phyloP scores from a whole-genome alignment of 2,329 filamentous ascomycete genomes.

The Ambrosiella xylebori region DNA sequence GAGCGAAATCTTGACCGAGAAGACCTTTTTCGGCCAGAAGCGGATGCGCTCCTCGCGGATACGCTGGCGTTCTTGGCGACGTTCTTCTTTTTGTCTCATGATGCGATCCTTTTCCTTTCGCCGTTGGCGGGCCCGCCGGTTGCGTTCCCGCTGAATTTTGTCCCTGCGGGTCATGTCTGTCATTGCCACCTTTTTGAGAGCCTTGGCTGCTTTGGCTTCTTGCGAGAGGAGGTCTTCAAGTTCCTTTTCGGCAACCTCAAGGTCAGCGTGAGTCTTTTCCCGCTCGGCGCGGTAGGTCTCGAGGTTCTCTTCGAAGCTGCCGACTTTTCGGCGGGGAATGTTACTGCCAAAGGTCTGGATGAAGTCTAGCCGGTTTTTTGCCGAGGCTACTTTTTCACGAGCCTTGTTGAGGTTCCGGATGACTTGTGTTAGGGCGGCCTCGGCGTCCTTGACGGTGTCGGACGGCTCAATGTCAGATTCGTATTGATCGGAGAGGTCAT shows the following conservation, averaged over 20 bases:
- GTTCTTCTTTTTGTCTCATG: neutral
- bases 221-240: neutral
- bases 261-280: conserved; percentile 24
- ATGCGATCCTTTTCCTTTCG: neutral
- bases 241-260: conserved; percentile 19
- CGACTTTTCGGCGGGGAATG: conserved; percentile 20
- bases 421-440: conserved; percentile 18
- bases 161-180: neutral
- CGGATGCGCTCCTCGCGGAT: conserved; percentile 26
- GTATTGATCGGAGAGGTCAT: conserved; percentile 13
- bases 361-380: conserved; percentile 23
- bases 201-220: neutral
- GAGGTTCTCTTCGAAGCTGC: conserved; percentile 23
- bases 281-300: conserved; percentile 27
- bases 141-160: neutral
- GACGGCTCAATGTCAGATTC: conserved; percentile 15
- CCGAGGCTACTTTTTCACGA: conserved; percentile 17
- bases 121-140: neutral
- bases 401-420: neutral
- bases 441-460: conserved; percentile 18
- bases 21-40: conserved; percentile 35
- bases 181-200: neutral
- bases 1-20: conserved; percentile 33
- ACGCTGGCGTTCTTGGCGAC: neutral
- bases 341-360: conserved; percentile 25